Evolutionary conservation across 768 basidiomycete species (phyloP).

Genomic region (Trametes coccinea): DNA sequence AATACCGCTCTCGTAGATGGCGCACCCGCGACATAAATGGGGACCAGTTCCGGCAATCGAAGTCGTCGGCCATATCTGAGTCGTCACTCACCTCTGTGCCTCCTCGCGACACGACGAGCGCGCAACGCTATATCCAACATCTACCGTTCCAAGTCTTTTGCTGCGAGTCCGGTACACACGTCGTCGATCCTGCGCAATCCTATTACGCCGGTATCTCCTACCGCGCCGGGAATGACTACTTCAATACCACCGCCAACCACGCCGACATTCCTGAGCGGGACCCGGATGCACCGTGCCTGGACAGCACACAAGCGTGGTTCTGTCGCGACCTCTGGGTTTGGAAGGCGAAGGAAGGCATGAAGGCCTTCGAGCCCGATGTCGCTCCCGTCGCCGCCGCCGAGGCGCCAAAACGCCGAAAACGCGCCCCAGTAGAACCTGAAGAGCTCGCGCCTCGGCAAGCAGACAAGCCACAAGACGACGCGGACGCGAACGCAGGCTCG

Average conservation of each 20-base stretch:
- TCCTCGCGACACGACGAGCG: constrained; percentile 82
- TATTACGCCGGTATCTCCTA: constrained; percentile 92
- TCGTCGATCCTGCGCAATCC: constrained; percentile 93
- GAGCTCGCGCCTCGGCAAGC: constrained; percentile 33
- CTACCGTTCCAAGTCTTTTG: constrained; percentile 99
- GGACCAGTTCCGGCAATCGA: constrained; percentile 96
- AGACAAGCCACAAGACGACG: constrained; percentile 43
- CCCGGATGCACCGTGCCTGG: constrained; percentile 86
- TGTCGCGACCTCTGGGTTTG: constrained; percentile 96
- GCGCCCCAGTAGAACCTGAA: constrained; percentile 12
- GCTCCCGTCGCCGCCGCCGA: constrained; percentile 14
- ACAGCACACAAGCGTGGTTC: constrained; percentile 97
- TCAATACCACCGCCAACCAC: constrained; percentile 67
- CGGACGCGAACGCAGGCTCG: constrained; percentile 81
- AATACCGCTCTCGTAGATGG: constrained; percentile 58
- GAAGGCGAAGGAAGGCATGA: constrained; percentile 76
- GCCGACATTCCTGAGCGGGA: constrained; percentile 54
- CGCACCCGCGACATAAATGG: constrained; percentile 97
- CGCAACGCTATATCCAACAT: constrained; percentile 84
- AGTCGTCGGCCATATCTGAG: constrained; percentile 90
- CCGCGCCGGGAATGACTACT: constrained; percentile 77
- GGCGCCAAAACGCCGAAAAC: constrained; percentile 1
- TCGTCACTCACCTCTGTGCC: constrained; percentile 90
- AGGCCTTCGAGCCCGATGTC: constrained; percentile 47
- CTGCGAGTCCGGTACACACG: constrained; percentile 96